These are phyloP conservation scores for Selaginella tamariscina DNA, from an alignment of 75 land plant genomes.

Conservation along the genomic window DNA sequence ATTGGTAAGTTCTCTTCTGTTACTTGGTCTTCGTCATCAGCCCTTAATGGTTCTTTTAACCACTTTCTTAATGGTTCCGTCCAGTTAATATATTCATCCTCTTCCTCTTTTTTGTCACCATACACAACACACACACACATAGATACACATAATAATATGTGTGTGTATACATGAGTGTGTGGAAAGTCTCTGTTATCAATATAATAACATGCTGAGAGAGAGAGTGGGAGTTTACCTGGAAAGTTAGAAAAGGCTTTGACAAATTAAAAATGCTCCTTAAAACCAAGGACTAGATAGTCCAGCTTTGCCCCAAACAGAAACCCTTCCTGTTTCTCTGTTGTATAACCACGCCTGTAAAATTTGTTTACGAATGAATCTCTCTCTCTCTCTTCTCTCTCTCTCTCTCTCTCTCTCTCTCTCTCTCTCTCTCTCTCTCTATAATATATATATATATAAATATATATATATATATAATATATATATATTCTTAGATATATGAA, in stretches of 20 bases:
- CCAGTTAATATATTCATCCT: constrained; percentile 18
- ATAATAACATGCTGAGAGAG: background rate
- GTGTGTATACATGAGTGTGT: too few relatives aligned
- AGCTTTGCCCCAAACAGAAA: constrained; percentile 72
- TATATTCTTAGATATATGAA: background rate
- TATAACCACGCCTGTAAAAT: constrained; percentile 61
- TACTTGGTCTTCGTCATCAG: constrained; percentile 13
- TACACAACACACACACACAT: too few relatives aligned
- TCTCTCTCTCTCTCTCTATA: background rate
- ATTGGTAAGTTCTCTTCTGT: constrained; percentile 45
- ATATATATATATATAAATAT: background rate
- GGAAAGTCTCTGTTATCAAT: too few relatives aligned
- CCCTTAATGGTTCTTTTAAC: constrained; percentile 42
- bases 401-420: too few relatives aligned
- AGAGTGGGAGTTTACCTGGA: background rate
- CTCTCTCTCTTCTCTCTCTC: too few relatives aligned
- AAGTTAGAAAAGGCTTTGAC: constrained; percentile 39
- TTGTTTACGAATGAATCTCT: background rate
- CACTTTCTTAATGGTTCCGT: constrained; percentile 42
- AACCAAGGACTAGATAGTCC: constrained; percentile 74
- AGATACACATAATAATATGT: too few relatives aligned
- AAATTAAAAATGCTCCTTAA: constrained; percentile 43
- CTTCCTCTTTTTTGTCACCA: background rate
- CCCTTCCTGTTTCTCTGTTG: constrained; percentile 80
- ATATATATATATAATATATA: background rate